phyloP scores from a whole-genome alignment of 495 filamentous ascomycete species.

The Hyaloscypha finlandica region DNA sequence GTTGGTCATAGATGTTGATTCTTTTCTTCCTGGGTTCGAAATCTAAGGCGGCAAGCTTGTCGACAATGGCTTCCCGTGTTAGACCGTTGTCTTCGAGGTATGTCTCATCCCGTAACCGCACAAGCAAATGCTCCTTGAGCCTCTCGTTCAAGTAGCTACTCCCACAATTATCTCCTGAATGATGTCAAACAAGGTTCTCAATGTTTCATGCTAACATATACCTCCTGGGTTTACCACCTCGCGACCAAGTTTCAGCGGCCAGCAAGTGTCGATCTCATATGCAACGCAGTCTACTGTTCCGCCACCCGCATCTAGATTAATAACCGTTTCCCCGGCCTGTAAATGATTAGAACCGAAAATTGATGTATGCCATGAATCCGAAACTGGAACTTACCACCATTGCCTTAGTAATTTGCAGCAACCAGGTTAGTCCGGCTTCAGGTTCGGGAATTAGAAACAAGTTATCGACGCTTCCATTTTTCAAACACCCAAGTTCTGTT shows the following conservation, averaged over 20 bases:
- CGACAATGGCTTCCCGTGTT: neutral
- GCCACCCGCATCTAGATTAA: no score
- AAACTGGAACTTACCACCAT: no score
- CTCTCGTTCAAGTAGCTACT: slow-evolving; percentile 9
- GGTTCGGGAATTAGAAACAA: no score
- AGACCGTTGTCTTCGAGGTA: slow-evolving; percentile 5
- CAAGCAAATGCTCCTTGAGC: neutral
- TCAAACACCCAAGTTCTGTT: no score
- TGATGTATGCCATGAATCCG: no score
- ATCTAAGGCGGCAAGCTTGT: neutral
- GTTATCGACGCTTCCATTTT: no score
- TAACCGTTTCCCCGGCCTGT: no score
- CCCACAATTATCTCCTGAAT: slow-evolving; percentile 12
- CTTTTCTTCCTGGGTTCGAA: slow-evolving; percentile 4
- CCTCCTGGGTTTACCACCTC: neutral
- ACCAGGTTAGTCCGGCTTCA: no score
- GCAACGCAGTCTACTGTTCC: no score
- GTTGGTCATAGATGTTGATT: neutral
- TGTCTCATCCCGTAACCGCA: neutral
- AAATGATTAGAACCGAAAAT: no score
- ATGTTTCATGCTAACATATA: neutral
- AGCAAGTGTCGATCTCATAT: neutral
- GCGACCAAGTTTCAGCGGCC: neutral
- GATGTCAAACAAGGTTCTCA: neutral
- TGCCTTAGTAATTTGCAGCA: no score